Base-by-base conservation (phyloP, 2,329 filamentous ascomycete genomes). In the Zymoseptoria crescenta region DNA sequence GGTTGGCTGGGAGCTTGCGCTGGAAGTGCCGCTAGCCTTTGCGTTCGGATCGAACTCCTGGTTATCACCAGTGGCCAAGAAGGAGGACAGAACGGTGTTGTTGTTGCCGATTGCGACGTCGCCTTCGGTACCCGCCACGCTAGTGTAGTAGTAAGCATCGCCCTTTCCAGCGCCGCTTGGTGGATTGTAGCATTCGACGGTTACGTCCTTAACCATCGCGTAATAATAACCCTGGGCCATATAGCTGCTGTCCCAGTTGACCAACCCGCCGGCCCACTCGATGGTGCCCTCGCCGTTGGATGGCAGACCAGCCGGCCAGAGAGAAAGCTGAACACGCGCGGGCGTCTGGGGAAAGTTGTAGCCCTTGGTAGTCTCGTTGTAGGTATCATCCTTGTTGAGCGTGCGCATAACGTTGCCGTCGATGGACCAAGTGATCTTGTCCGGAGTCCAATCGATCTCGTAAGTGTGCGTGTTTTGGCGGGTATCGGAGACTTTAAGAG, bases 171-270 rank as follows among this genome's bases (percentile, higher is more conserved):
- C 82, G 74, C 85, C 88, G 21, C 83, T 81, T 29, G 93, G 94
- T 3, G 90, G 85, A 66, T 92, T 82, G 80, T 89, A 97, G 85
- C 94, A 99, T 66, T 91, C 77, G 41, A 97, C 85, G n/a, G 79
- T 81, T 60, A 99, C 84, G 57, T 91, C 84, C 57, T 84, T 80
- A 68, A 96, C 84, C 50, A 83, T 84, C 56, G 91, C 88, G 72
- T 88, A 96, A 80, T 94, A 96, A 80, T 96, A 97, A 30, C 90
- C 89, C 76, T 90, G 79, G n/a, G n/a, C n/a, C 80, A 97, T 93
- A 74, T 95, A 89, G 20, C 80, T 78, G 64, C 83, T 84, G 72
- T 88, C 79, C 93, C 94, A 99, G 79, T 96, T 82, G 64, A 99
- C 93, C 56, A 83, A 77, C 68, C 94, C 94, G 70, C 94, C 94